Evolutionary conservation across 305 asterid genomes (phyloP), one percentile per base, ranked within the genome.

Genomic region (Fraxinus greggii): DNA sequence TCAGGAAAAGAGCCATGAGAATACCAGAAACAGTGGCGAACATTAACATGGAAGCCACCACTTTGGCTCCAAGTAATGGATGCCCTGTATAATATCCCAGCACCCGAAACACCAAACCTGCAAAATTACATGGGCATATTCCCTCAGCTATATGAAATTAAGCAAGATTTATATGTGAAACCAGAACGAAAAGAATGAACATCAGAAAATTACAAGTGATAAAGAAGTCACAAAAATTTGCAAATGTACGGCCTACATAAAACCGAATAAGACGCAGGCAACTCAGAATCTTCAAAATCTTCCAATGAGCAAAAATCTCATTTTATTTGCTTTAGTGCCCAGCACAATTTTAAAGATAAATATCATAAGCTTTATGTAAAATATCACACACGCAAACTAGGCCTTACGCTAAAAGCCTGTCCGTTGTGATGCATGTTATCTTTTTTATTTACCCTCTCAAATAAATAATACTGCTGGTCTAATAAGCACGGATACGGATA

Each of bases 1-100:
- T 97, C 63, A 97, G 94, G 90, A 97, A 97, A 72, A 97, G 99
- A 82, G 99, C 99, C 99, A 97, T 97, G 15, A 97, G 97, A 83
- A 97, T 97, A 67, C 99, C 99, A 17, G 98, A 90, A 76, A 94
- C 99, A 0, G 99, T 97, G 35, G 99, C 98, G 84, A 97, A 97
- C 99, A 97, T 97, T 89, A 97, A 85, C 98, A 97, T 90, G 56
- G 98, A 54, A 19, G 98, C 97, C 86, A 97, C 99, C 32, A 94
- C 99, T 91, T 97, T 97, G 10, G 99, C 99, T 75, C 99, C 99
- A 28, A 97, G 97, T 87, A 97, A 90, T 65, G 97, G 95, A 77
- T 97, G 99, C 77, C 96, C 98, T 2, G 98, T 93, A 70, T 94
- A 97, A 89, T 92, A 86, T 72, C 99, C 99, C 86, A 97, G 86